Evolutionary conservation across 2,329 filamentous ascomycete genomes (phyloP).

Genomic region (Dothidotthia symphoricarpi): DNA sequence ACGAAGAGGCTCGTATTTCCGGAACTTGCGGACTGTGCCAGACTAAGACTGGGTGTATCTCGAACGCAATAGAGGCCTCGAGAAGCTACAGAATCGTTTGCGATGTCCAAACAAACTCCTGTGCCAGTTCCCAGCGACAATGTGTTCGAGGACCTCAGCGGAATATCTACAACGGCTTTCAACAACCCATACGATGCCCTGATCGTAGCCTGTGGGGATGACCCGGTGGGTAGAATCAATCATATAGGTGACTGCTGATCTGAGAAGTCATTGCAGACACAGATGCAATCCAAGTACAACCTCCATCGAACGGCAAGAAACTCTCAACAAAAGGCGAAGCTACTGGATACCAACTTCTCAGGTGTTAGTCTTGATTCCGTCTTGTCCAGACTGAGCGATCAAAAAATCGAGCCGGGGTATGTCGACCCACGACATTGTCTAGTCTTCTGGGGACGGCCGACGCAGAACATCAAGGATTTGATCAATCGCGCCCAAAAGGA

Average conservation of each 20-base stretch:
- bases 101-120: no score
- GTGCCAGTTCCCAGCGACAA: constrained; percentile 20
- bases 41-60: neutral
- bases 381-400: constrained; percentile 66
- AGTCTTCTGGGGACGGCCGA: constrained; percentile 84
- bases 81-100: no score
- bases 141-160: constrained; percentile 43
- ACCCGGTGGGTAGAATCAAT: constrained; percentile 56
- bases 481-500: constrained; percentile 67
- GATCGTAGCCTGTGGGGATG: constrained; percentile 64
- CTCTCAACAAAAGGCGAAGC: constrained; percentile 68
- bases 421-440: constrained; percentile 76
- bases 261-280: constrained; percentile 45
- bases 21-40: no score
- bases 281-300: constrained; percentile 71
- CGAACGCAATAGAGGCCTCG: no score
- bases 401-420: constrained; percentile 65
- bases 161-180: constrained; percentile 38
- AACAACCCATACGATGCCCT: constrained; percentile 76
- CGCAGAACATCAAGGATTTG: constrained; percentile 66
- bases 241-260: neutral
- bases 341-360: constrained; percentile 66
- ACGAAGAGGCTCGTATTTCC: no score
- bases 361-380: constrained; percentile 75
- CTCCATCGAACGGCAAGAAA: constrained; percentile 75